Evolutionary conservation across 106 monocot species (phyloP).

Genomic region (Allium cepa): DNA sequence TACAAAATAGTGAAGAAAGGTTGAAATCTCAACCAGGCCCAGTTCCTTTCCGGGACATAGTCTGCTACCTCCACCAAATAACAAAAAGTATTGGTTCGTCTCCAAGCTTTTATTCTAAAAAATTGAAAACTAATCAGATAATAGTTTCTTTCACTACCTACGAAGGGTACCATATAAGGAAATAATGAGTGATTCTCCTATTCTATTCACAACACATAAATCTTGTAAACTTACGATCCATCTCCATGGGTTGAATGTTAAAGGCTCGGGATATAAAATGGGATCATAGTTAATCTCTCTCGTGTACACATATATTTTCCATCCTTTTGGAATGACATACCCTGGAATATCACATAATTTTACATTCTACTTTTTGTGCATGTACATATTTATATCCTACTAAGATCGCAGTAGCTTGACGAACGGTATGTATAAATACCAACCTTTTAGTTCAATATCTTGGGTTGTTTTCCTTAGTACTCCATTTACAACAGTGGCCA

Average conservation of each 20-base stretch:
- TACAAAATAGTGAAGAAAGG: slow-evolving; percentile 70
- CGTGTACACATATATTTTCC: slow-evolving; percentile 90
- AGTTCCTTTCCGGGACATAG: slow-evolving; percentile 70
- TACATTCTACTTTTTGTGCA: not conserved
- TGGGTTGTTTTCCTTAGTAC: slow-evolving; percentile 83
- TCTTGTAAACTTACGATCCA: slow-evolving; percentile 61
- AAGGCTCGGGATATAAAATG: slow-evolving; percentile 61
- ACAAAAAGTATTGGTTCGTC: slow-evolving; percentile 54
- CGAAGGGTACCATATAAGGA: not conserved
- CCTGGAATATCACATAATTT: slow-evolving; percentile 27
- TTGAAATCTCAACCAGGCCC: slow-evolving; percentile 57
- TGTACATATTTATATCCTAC: not conserved
- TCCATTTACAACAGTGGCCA: slow-evolving; percentile 93
- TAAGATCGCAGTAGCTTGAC: not conserved
- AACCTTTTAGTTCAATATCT: slow-evolving; percentile 89
- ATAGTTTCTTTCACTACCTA: not conserved
- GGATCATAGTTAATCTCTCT: slow-evolving; percentile 90
- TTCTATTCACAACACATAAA: not conserved
- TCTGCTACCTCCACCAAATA: slow-evolving; percentile 69
- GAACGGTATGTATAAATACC: not conserved
- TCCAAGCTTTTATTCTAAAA: slow-evolving; percentile 45
- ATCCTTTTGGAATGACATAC: slow-evolving; percentile 75
- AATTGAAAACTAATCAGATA: not conserved
- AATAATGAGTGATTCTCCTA: too few relatives aligned
- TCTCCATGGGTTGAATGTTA: slow-evolving; percentile 97